These are phyloP conservation scores for Pleurotus salmoneostramineus DNA, from an alignment of 768 basidiomycete genomes.

Conservation along the genomic window DNA sequence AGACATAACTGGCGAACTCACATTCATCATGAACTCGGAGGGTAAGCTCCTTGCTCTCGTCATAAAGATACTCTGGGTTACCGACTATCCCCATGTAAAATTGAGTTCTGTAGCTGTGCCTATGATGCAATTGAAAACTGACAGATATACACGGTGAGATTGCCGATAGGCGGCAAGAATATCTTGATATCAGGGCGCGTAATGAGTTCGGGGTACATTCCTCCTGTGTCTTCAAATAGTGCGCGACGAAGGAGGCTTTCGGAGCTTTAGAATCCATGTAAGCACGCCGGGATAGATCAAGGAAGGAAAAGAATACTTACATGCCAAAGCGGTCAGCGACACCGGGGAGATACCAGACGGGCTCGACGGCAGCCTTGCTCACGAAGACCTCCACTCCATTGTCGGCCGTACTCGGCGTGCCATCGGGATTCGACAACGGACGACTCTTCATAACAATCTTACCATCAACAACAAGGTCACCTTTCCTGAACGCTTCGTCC, in stretches of 20 bases:
- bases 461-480: constrained; percentile 75
- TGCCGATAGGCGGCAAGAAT: constrained; percentile 94
- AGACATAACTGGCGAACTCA: constrained; percentile 21
- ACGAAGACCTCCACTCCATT: constrained; percentile 85
- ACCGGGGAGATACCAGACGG: constrained; percentile 94
- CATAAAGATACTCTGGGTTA: constrained; percentile 71
- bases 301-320: constrained; percentile 37
- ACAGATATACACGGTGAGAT: constrained; percentile 91
- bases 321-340: constrained; percentile 93
- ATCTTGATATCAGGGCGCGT: constrained; percentile 94
- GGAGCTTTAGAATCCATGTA: constrained; percentile 40
- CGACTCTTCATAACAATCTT: constrained; percentile 72
- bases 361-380: constrained; percentile 95
- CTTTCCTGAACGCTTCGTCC: constrained; percentile 74
- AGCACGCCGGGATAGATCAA: neutral
- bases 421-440: constrained; percentile 62
- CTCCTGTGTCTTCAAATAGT: constrained; percentile 93
- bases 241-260: constrained; percentile 85
- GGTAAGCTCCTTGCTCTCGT: constrained; percentile 77
- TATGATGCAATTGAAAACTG: constrained; percentile 12
- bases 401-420: constrained; percentile 46
- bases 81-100: constrained; percentile 51
- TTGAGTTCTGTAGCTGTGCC: neutral
- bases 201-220: constrained; percentile 94
- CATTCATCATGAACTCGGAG: constrained; percentile 95